These are phyloP conservation scores for Penicillium sp. DNA, from an alignment of 2,329 filamentous ascomycete genomes.

Conservation along the genomic window DNA sequence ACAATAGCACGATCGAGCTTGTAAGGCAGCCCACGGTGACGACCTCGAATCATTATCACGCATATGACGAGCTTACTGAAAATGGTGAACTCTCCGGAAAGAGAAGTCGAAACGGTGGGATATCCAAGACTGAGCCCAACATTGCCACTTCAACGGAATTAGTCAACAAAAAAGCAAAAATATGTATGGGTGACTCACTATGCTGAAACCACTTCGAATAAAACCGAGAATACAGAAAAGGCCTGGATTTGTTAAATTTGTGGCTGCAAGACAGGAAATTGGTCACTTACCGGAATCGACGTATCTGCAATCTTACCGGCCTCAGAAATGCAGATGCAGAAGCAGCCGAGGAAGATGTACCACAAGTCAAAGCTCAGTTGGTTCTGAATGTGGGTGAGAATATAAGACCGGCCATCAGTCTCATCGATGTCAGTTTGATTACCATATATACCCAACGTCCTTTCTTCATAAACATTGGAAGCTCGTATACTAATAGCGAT, in stretches of 20 bases:
- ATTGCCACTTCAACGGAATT: slow-evolving; percentile 25
- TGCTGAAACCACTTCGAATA: slow-evolving; percentile 44
- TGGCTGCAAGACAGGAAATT: not conserved
- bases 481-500: slow-evolving; percentile 86
- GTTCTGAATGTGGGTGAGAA: slow-evolving; percentile 58
- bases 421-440: slow-evolving; percentile 31
- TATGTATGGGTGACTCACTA: slow-evolving; percentile 29
- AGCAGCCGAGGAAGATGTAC: slow-evolving; percentile 60
- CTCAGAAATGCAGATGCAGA: slow-evolving; percentile 60
- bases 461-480: slow-evolving; percentile 68
- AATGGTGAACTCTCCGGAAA: slow-evolving; percentile 47
- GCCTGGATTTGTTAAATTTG: slow-evolving; percentile 9
- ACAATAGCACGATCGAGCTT: slow-evolving; percentile 50
- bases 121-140: slow-evolving; percentile 37
- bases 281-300: slow-evolving; percentile 23
- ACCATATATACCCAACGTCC: slow-evolving; percentile 57
- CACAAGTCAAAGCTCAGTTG: slow-evolving; percentile 66
- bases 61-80: slow-evolving; percentile 56
- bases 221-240: slow-evolving; percentile 57
- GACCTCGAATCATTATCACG: slow-evolving; percentile 55
- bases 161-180: not conserved
- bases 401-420: slow-evolving; percentile 38
- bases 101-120: slow-evolving; percentile 28
- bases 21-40: slow-evolving; percentile 56
- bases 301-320: slow-evolving; percentile 28